These are phyloP conservation scores for Fremontodendron californicum DNA, from an alignment of 345 rosid genomes.

Conservation along the genomic window DNA sequence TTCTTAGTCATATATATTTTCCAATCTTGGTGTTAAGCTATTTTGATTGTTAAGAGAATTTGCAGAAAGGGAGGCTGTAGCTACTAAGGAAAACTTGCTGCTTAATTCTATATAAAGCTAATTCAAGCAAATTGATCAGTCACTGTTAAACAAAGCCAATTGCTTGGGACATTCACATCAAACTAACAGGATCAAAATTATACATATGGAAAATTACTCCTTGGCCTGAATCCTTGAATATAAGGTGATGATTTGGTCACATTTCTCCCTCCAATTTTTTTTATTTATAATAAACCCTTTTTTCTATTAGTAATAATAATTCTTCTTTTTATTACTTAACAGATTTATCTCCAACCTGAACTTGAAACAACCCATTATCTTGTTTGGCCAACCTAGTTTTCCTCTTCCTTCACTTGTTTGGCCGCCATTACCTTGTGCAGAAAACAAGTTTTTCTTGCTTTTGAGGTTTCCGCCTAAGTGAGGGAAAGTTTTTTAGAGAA, in stretches of 20 bases:
- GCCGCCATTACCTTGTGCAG: not conserved
- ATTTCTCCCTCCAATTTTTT: no score
- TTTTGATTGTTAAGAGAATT: not conserved
- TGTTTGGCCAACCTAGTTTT: no score
- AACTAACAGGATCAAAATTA: no score
- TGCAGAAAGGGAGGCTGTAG: not conserved
- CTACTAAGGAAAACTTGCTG: not conserved
- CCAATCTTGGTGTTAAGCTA: not conserved
- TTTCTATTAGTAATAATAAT: no score
- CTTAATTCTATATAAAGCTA: not conserved
- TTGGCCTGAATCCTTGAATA: no score
- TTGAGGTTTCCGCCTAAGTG: not conserved
- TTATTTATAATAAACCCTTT: no score
- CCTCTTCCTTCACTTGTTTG: not conserved
- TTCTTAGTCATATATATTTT: not conserved
- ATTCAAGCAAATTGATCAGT: not conserved
- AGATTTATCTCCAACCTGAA: no score
- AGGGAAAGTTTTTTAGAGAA: not conserved
- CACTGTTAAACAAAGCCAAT: not conserved
- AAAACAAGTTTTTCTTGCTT: not conserved
- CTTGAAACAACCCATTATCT: no score
- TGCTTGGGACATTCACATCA: not conserved
- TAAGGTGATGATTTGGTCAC: no score
- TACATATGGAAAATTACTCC: no score
- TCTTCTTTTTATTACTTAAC: no score